These are phyloP conservation scores for Sugiyamaella floridensis DNA, from an alignment of 805 yeast genomes.

Conservation along the genomic window DNA sequence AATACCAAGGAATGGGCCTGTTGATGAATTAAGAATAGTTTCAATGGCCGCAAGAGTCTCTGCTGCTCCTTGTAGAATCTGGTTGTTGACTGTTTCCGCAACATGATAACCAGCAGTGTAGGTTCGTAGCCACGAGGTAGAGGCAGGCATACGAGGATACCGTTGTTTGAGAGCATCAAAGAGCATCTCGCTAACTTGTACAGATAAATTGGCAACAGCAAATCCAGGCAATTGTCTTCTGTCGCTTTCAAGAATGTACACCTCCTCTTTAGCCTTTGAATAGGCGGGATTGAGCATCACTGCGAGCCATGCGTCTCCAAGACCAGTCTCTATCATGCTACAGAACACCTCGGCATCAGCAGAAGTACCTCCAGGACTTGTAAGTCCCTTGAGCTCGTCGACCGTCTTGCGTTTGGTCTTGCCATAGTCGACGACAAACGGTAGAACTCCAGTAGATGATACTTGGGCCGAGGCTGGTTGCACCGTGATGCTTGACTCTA, in stretches of 20 bases:
- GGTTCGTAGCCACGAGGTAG: conserved; percentile 2
- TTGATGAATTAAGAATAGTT: background rate
- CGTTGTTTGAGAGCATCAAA: conserved; percentile 11
- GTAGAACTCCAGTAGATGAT: background rate
- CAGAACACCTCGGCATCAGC: conserved; percentile 7
- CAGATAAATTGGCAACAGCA: conserved; percentile 2
- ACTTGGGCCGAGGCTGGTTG: background rate
- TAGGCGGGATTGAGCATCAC: conserved; percentile 9
- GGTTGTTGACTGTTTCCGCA: background rate
- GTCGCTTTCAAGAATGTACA: conserved; percentile 9
- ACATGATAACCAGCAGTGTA: background rate
- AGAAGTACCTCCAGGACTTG: background rate
- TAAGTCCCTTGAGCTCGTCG: background rate
- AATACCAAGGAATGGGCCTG: background rate
- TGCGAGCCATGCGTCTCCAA: conserved; percentile 19
- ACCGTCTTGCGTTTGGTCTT: background rate
- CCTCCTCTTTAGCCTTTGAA: conserved; percentile 1
- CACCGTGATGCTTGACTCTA: background rate
- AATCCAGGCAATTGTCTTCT: conserved; percentile 8
- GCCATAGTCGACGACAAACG: background rate
- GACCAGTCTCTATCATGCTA: conserved; percentile 11
- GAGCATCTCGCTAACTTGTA: conserved; percentile 6
- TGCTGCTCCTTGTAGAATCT: background rate
- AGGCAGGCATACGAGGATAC: conserved; percentile 11
- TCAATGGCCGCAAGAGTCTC: background rate